phyloP scores from a whole-genome alignment of 177 flowering plant genomes.

The Vitis hybrid region DNA sequence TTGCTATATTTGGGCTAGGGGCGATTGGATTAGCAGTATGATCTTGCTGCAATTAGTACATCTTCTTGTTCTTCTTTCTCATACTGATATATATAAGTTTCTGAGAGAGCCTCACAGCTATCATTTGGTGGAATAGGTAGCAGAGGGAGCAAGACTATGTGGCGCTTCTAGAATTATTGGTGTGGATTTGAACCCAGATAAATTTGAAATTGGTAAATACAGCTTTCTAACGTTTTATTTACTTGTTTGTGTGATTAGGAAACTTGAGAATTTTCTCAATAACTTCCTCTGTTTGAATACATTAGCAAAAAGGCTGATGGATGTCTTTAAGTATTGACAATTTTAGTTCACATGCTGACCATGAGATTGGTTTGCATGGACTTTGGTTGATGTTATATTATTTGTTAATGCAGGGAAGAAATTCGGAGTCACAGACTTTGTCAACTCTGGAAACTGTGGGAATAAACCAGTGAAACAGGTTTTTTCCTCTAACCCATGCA shows the following conservation, averaged over 20 bases:
- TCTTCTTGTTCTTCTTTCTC: not conserved
- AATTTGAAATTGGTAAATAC: no score
- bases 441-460: constrained; percentile 43
- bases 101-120: not conserved
- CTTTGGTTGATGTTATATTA: not conserved
- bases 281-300: not conserved
- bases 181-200: no score
- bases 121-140: constrained; percentile 49
- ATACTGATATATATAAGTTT: not conserved
- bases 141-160: constrained; percentile 68
- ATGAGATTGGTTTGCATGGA: not conserved
- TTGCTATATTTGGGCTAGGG: constrained; percentile 84
- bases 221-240: not conserved
- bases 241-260: not conserved
- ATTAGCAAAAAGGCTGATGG: not conserved
- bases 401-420: constrained; percentile 44
- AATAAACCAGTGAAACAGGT: constrained; percentile 66
- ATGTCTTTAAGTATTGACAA: not conserved
- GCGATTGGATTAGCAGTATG: constrained; percentile 82
- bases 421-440: constrained; percentile 82
- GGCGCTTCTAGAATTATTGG: no score
- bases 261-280: not conserved
- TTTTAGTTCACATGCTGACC: not conserved
- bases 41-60: not conserved
- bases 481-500: not conserved